Base-by-base conservation (phyloP, 495 filamentous ascomycete species). In the Podospora pseudopauciseta region DNA sequence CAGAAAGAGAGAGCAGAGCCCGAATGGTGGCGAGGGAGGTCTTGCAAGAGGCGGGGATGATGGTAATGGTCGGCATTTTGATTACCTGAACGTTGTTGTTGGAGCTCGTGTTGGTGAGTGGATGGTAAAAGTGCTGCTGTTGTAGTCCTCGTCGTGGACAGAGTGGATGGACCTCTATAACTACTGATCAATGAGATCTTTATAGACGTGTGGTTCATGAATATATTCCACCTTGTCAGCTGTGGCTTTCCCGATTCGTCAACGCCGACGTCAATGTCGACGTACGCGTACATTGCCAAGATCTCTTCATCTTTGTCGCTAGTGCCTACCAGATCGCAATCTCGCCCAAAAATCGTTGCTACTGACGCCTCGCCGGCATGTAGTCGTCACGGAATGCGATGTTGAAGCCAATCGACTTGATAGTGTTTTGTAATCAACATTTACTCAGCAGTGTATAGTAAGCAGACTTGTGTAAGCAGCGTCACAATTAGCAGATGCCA, bases 1-100 rank as follows among this genome's bases (percentile, higher is more conserved):
- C 27, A 55, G 63, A 61, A 39, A 70, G 56, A 34, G 68, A 65
- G 59, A 76, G 71, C 5, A 76, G 69, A 32, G 55, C 20, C 2
- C 74, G 72, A 68, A 76, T 72, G 32, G 74, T 64, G 54, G 74
- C 72, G 15, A 63, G 64, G 62, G 65, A 70, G 15, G 74, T 74
- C 57, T 65, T 70, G 66, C 68, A 56, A 27, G 67, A 67, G 7
- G 74, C 74, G 6, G 74, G 70, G 55, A 68, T 66, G 55, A 76
- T 62, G 62, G 67, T 69, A 67, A 74, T 63, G 9, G 72, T 63
- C 9, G 23, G 3, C 73, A 75, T 74, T 19, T 11, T 66, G 55
- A 49, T 19, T 58, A 23, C 23, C 23, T 23, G 23, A 7, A 26
- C 6, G 55, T 19, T 2, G 55, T 19, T 26, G 55, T 58, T 20